These are phyloP conservation scores for Lachnellula cervina DNA, from an alignment of 2,329 filamentous ascomycete species.

Conservation along the genomic window DNA sequence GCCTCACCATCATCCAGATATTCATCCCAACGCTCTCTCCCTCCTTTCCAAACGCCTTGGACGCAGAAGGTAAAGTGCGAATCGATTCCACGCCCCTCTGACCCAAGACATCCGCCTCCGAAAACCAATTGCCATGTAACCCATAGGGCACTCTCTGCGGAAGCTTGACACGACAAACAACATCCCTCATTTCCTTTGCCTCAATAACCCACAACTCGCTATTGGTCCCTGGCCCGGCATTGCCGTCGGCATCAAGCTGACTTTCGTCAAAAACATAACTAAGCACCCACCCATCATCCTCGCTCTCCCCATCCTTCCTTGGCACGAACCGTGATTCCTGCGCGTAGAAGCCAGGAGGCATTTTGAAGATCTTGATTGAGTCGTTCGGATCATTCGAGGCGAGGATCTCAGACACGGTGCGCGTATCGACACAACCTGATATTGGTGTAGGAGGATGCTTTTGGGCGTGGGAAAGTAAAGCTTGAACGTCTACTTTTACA, in stretches of 20 bases:
- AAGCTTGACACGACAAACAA: conserved; percentile 54
- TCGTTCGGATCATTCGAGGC: conserved; percentile 42
- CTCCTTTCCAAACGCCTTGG: neutral
- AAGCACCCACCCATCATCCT: conserved; percentile 64
- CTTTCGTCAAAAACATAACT: conserved; percentile 67
- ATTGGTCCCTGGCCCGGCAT: conserved; percentile 36
- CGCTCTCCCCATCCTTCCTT: conserved; percentile 35
- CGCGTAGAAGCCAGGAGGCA: conserved; percentile 57
- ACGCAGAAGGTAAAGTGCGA: conserved; percentile 12
- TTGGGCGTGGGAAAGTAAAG: conserved; percentile 50
- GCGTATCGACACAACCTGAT: conserved; percentile 57
- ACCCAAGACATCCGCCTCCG: conserved; percentile 43
- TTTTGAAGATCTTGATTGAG: conserved; percentile 55
- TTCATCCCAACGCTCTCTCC: conserved; percentile 9
- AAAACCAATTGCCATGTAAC: conserved; percentile 60
- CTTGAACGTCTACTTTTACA: conserved; percentile 54
- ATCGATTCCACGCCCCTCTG: conserved; percentile 36
- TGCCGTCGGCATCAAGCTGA: conserved; percentile 44
- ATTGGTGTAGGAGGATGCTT: conserved; percentile 42
- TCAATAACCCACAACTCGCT: conserved; percentile 68
- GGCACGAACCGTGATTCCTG: conserved; percentile 65
- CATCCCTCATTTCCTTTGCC: conserved; percentile 54
- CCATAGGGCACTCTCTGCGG: conserved; percentile 68
- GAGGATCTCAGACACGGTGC: conserved; percentile 50
- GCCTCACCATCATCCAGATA: conserved; percentile 15